Evolutionary conservation across 2,329 filamentous ascomycete species (phyloP).

Genomic region (Volutella citrinella): DNA sequence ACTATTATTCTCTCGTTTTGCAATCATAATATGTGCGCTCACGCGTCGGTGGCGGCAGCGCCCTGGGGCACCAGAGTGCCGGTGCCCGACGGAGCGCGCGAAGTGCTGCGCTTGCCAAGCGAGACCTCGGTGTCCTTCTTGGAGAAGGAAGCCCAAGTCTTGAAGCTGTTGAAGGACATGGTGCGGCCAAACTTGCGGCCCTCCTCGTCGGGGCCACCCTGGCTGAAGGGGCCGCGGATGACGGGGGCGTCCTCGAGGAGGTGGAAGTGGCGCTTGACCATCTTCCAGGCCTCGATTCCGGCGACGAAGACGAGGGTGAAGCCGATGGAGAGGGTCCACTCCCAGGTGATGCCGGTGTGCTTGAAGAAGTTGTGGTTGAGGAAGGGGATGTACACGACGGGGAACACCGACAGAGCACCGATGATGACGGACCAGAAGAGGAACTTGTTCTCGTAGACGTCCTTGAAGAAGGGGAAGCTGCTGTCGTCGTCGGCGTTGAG

Average conservation of each 20-base stretch:
- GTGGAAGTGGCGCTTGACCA: conserved; percentile 55
- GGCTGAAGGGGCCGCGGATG: conserved; percentile 48
- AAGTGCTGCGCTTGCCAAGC: conserved; percentile 22
- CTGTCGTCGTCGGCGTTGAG: conserved; percentile 54
- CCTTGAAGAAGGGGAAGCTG: conserved; percentile 54
- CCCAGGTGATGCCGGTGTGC: conserved; percentile 69
- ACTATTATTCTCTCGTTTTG: conserved; percentile 2
- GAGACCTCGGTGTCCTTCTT: conserved; percentile 41
- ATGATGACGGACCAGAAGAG: conserved; percentile 64
- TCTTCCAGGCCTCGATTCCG: conserved; percentile 71
- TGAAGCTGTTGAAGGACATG: conserved; percentile 51
- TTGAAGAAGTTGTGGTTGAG: conserved; percentile 71
- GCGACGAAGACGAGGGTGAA: conserved; percentile 62
- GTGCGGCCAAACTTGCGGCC: conserved; percentile 45
- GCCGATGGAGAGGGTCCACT: conserved; percentile 68
- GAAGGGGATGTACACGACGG: conserved; percentile 69
- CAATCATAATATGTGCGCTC: conserved; percentile 5
- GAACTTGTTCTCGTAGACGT: conserved; percentile 68
- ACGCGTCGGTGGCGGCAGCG: conserved; percentile 23
- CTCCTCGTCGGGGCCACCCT: conserved; percentile 48
- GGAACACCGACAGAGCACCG: conserved; percentile 61
- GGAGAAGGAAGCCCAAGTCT: conserved; percentile 42
- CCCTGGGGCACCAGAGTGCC: conserved; percentile 25
- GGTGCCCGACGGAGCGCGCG: conserved; percentile 19
- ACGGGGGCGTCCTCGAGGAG: conserved; percentile 52